A percentile compares a stretch with the other conserved stretches of the same genome.
Conservation (phyloP, 345 rosid genomes). For the Euphorbia tirucalli region DNA sequence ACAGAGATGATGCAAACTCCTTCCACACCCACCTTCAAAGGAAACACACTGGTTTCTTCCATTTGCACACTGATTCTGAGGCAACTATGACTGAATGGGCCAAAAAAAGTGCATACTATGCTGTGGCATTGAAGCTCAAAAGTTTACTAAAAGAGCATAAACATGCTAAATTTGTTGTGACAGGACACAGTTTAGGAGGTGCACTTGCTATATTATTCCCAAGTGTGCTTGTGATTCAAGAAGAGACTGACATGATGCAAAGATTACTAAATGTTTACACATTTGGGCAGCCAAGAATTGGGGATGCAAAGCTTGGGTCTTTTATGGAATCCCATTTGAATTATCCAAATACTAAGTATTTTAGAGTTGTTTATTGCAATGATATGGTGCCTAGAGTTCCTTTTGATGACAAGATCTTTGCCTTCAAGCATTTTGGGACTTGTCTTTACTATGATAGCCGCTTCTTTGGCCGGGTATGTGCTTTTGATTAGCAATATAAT, state of each 20-base stretch:
- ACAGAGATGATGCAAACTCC: constrained; percentile 43
- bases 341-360: constrained; percentile 49
- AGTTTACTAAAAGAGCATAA: constrained; percentile 53
- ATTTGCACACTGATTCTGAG: constrained; percentile 10
- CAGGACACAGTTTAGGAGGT: constrained; percentile 79
- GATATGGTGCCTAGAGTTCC: constrained; percentile 84
- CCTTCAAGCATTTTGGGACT: constrained; percentile 72
- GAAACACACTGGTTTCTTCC: constrained; percentile 15
- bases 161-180: constrained; percentile 64
- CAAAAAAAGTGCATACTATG: constrained; percentile 55
- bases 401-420: constrained; percentile 64
- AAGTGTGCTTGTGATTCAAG: constrained; percentile 56
- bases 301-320: constrained; percentile 51
- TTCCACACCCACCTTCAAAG: constrained; percentile 42
- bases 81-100: constrained; percentile 25
- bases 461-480: constrained; percentile 56
- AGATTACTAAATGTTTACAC: constrained; percentile 69
- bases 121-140: constrained; percentile 50
- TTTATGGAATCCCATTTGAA: constrained; percentile 63
- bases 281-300: constrained; percentile 84
- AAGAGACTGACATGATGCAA: constrained; percentile 54
- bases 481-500: no score
- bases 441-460: constrained; percentile 73
- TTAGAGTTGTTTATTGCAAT: constrained; percentile 75
- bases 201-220: no score